Conservation (phyloP, 352 stramenopile genomes). For the Globisporangium spinosum region DNA sequence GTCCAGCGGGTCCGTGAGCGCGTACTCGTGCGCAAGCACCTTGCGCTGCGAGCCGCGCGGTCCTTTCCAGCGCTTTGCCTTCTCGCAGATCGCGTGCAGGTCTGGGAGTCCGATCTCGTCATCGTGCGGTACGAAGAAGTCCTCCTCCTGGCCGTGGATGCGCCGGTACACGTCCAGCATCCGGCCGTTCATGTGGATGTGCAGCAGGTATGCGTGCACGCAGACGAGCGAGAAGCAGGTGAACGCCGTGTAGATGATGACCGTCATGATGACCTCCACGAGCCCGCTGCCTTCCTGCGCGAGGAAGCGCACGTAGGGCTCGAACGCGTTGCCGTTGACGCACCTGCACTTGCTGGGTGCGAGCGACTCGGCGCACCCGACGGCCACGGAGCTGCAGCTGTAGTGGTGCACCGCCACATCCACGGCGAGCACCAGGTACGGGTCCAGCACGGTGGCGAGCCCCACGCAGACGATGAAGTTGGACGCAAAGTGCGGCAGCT, state of each 20-base stretch:
- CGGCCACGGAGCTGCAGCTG: slow-evolving; percentile 41
- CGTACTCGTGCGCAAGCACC: slow-evolving; percentile 82
- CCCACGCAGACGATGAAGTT: slow-evolving; percentile 79
- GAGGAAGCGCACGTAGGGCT: slow-evolving; percentile 82
- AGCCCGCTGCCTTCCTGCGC: slow-evolving; percentile 70
- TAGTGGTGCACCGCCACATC: slow-evolving; percentile 81
- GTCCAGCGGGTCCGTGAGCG: slow-evolving; percentile 68
- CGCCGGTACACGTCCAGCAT: slow-evolving; percentile 87
- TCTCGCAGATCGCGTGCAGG: slow-evolving; percentile 56
- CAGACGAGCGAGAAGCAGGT: slow-evolving; percentile 47
- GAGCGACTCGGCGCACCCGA: slow-evolving; percentile 37
- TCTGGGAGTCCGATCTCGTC: slow-evolving; percentile 78
- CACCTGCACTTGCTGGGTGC: slow-evolving; percentile 47
- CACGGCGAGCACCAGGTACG: slow-evolving; percentile 73
- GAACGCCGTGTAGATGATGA: slow-evolving; percentile 71
- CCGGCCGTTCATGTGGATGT: slow-evolving; percentile 88
- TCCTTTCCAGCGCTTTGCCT: slow-evolving; percentile 62
- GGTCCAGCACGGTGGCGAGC: slow-evolving; percentile 73
- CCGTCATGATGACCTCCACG: slow-evolving; percentile 69
- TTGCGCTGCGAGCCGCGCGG: slow-evolving; percentile 56
- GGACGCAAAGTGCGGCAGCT: slow-evolving; percentile 70
- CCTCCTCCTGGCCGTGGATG: slow-evolving; percentile 59
- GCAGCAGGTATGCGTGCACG: slow-evolving; percentile 80
- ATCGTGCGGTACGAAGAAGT: slow-evolving; percentile 89
- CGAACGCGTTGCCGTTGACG: slow-evolving; percentile 86